A percentile compares a stretch with the other conserved stretches of the same genome.
These are phyloP conservation scores for Scleromitrula shiraiana DNA, from an alignment of 2,329 filamentous ascomycete genomes.

Conservation along the genomic window DNA sequence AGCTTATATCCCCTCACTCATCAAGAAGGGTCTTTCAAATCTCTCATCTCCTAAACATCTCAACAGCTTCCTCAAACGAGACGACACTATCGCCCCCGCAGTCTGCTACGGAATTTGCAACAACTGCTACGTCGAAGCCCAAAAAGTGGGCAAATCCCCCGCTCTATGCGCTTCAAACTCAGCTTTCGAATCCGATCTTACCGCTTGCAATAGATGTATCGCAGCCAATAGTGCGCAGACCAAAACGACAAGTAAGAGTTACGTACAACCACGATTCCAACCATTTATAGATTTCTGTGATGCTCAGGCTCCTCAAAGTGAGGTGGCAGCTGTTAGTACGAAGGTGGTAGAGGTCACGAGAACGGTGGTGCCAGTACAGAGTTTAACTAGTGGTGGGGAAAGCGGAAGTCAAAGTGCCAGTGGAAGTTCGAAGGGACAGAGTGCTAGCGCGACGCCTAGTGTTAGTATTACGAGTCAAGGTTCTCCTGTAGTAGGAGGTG, in stretches of 20 bases:
- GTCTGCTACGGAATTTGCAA: conserved; percentile 49
- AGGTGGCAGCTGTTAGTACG: conserved; percentile 10
- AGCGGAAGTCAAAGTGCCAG: neutral
- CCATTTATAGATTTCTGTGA: conserved; percentile 24
- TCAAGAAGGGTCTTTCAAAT: neutral
- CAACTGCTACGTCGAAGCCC: conserved; percentile 38
- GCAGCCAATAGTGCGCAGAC: conserved; percentile 5
- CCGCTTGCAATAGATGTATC: conserved; percentile 32
- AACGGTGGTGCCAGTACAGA: neutral
- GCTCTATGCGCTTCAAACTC: conserved; percentile 39
- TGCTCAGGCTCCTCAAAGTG: conserved; percentile 11
- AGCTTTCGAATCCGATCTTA: conserved; percentile 33
- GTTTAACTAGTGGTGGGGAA: no score
- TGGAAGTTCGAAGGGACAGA: no score
- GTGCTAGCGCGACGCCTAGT: no score
- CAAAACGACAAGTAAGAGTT: conserved; percentile 6
- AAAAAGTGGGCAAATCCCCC: conserved; percentile 39
- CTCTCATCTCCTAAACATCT: neutral
- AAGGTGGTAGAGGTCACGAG: neutral
- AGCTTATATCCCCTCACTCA: neutral
- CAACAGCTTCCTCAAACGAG: conserved; percentile 32
- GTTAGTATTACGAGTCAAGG: conserved; percentile 3
- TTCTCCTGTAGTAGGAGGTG: no score
- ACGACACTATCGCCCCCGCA: conserved; percentile 34
- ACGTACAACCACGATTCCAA: conserved; percentile 19